Percentiles rank a stretch among this genome's conserved stretches.
These are phyloP conservation scores for Sanghuangporus weigelae DNA, from an alignment of 1,284 basidiomycete species.

Conservation along the genomic window DNA sequence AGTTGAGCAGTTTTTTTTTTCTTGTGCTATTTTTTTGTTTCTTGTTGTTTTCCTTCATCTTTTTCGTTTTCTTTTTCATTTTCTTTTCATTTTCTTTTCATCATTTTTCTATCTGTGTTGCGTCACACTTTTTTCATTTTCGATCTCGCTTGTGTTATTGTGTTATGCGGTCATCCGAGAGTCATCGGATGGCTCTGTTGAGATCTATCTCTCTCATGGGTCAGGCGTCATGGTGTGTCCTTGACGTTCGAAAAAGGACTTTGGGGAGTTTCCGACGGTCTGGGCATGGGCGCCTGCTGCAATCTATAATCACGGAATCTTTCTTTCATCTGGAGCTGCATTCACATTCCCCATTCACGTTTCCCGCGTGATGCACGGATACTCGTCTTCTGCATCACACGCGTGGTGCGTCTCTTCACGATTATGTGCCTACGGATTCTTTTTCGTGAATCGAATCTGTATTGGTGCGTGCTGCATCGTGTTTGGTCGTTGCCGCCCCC, in stretches of 20 bases:
- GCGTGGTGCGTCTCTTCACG: neutral
- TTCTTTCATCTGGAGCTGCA: neutral
- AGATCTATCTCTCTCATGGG: neutral
- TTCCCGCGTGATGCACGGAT: neutral
- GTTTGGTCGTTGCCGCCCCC: neutral
- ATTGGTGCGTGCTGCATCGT: neutral
- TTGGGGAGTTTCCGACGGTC: neutral
- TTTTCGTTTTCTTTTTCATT: neutral
- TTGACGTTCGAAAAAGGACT: neutral
- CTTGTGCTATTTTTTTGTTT: neutral
- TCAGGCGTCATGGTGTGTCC: neutral
- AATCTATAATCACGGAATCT: neutral
- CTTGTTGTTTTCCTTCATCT: neutral
- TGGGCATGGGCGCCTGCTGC: neutral
- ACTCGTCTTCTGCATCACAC: constrained; percentile 4
- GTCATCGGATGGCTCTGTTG: neutral
- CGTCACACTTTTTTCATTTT: neutral
- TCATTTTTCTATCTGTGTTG: neutral
- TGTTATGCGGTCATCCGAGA: neutral
- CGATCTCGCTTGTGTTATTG: neutral
- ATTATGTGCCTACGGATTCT: neutral
- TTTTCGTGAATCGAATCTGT: neutral
- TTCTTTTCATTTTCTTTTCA: neutral
- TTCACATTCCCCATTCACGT: neutral
- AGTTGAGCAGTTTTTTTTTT: neutral